Evolutionary conservation across 306 rosid species (phyloP), one percentile per base, ranked within the genome.

Genomic region (Inga oerstediana): DNA sequence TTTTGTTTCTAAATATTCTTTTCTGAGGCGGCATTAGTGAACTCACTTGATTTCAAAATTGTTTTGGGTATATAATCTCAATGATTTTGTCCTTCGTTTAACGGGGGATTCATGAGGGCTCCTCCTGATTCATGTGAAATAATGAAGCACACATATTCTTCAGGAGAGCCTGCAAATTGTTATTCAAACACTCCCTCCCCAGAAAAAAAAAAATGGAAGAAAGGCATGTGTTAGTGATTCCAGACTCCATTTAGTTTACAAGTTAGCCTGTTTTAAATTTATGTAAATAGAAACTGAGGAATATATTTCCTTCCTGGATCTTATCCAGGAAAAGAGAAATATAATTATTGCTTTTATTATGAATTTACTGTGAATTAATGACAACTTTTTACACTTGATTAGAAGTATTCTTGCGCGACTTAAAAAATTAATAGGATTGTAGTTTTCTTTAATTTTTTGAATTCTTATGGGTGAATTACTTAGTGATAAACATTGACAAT

Each of bases 1-100:
- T 91, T 82, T 82, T 97, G 74, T 97, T 75, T 73, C 89, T 97
- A 35, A 87, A 82, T 89, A 83, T 97, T 79, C 95, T 97, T 77
- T 94, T 97, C 89, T 92, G 84, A 88, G 71, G 74, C 76, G 52
- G 54, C 20, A 58, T 41, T 59, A 6, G 71, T 80, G 32, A 14
- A 72, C 73, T 39, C 8, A 39, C 1, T 35, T 83, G 34, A 49
- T 46, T 37, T 72, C 46, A 46, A 70, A 52, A n/a, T 81, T 49
- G 43, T 65, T 49, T 24, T 58, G 85, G 85, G 79, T 35, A 56
- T 72, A 19, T 69, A n/a, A 59, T 83, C 7, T 22, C 37, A 27
- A 3, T 27, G 35, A 62, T 27, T 62, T 62, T 27, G 37, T 62
- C 39, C 17, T 27, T 30, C 1, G 30, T 27, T 27, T 27, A 27